A percentile compares a stretch with the other conserved stretches of the same genome.
Conservation (phyloP, 1,284 basidiomycete genomes). For the Mycena citricolor region DNA sequence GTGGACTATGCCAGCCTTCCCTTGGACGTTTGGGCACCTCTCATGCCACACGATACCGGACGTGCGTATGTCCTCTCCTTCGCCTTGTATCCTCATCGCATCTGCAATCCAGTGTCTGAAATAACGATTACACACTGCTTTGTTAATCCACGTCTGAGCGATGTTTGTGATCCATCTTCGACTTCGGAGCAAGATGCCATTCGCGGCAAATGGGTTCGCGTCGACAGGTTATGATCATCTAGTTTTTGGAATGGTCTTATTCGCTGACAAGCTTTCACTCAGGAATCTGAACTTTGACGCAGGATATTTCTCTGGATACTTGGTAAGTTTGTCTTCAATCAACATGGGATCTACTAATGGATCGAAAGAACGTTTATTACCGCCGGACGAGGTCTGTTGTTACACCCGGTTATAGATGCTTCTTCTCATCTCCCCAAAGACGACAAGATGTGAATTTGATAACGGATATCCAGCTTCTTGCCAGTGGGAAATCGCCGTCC, state of each 20-base stretch:
- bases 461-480: constrained; percentile 59
- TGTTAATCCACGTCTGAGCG: constrained; percentile 55
- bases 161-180: constrained; percentile 67
- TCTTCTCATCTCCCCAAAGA: constrained; percentile 28
- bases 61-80: constrained; percentile 47
- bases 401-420: not conserved
- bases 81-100: constrained; percentile 9
- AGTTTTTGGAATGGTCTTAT: not conserved
- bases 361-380: constrained; percentile 71
- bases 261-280: not conserved
- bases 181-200: constrained; percentile 73
- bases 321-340: constrained; percentile 40
- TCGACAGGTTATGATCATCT: constrained; percentile 14
- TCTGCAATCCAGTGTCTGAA: constrained; percentile 65
- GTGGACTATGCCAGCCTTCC: constrained; percentile 69
- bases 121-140: constrained; percentile 73
- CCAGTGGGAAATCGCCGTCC: constrained; percentile 47
- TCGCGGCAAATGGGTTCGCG: constrained; percentile 82
- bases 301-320: constrained; percentile 54
- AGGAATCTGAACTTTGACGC: constrained; percentile 71
- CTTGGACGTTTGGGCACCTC: constrained; percentile 78
- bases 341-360: not conserved
- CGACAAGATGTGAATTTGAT: constrained; percentile 74
- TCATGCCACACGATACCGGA: constrained; percentile 81
- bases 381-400: constrained; percentile 57